Conservation (phyloP, 345 rosid species). For the Eucalyptus melliodora region DNA sequence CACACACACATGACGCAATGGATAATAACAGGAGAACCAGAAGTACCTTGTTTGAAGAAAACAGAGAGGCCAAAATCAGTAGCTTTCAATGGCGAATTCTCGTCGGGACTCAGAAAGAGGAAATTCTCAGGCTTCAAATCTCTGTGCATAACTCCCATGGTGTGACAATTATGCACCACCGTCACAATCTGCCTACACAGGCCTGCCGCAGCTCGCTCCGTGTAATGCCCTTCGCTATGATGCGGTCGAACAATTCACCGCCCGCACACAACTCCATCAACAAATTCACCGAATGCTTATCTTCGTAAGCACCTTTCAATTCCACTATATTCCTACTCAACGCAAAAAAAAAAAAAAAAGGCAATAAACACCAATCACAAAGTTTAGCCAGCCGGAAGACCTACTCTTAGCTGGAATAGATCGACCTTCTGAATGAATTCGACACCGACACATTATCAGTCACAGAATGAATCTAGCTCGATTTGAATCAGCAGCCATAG, state of each 20-base stretch:
- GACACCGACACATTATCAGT: not conserved
- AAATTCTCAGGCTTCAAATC: constrained; percentile 96
- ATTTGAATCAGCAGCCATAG: not conserved
- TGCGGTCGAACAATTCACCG: constrained; percentile 94
- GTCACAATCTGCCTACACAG: constrained; percentile 82
- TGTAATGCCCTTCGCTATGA: constrained; percentile 83
- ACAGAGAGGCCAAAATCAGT: constrained; percentile 94
- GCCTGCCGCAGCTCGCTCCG: constrained; percentile 85
- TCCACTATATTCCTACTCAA: constrained; percentile 72
- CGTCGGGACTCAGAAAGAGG: constrained; percentile 49
- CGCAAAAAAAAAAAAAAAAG: not conserved
- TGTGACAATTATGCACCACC: constrained; percentile 85
- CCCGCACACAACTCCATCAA: constrained; percentile 93
- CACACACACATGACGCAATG: not conserved
- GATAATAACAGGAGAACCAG: not conserved
- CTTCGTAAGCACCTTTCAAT: constrained; percentile 88
- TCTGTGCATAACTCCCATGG: constrained; percentile 95
- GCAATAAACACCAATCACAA: not conserved
- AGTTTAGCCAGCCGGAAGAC: not conserved
- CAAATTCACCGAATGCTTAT: constrained; percentile 65
- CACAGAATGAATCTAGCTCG: not conserved
- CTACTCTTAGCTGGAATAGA: not conserved
- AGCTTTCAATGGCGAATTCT: constrained; percentile 88
- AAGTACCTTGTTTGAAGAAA: constrained; percentile 70
- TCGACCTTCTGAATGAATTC: not conserved